Evolutionary conservation across 2,329 filamentous ascomycete genomes (phyloP), one percentile per base, ranked within the genome.

Genomic region (Diaporthe caulivora): DNA sequence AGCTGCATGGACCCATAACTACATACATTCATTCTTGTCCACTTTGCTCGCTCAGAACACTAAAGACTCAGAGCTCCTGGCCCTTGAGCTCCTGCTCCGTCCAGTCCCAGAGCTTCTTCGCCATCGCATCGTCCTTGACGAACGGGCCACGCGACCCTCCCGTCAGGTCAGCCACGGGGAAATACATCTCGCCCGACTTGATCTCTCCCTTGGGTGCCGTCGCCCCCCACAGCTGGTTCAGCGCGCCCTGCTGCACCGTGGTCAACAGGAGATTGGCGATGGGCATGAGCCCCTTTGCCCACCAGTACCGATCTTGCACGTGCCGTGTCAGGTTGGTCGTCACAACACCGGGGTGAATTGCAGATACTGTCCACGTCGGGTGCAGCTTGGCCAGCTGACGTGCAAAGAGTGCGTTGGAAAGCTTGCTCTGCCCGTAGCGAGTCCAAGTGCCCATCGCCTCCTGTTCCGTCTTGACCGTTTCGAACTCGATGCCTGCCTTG

Each of bases 101-200:
- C 82, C 82, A 83, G 15, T 81, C 80, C 82, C 82, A 83, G 65
- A 83, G 49, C 70, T 76, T 78, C 74, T 78, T 79, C 6, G 78
- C 78, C 34, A 82, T 53, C 18, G 76, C 78, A 44, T 80, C 77
- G 42, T 81, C 75, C 62, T 73, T 77, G 1, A 78, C 76, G n/a
- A 74, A 72, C 62, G 70, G 75, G 18, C 71, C 76, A 26, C 77
- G 76, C n/a, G 65, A 77, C 8, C 75, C 78, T 11, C 69, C 70
- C 8, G 80, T 75, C 21, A 70, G 26, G n/a, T 70, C 64, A 6
- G 81, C 82, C 1, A 83, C 76, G 0, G 81, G 81, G 75, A 79
- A 80, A 68, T 83, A 82, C 71, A 81, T 81, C 72, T 79, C 80
- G 7, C 80, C 80, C 26, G 77, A 80, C 72, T 78, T 67, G 37